Base-by-base conservation (phyloP, 352 stramenopile species). In the Pythium pyrilobum region DNA sequence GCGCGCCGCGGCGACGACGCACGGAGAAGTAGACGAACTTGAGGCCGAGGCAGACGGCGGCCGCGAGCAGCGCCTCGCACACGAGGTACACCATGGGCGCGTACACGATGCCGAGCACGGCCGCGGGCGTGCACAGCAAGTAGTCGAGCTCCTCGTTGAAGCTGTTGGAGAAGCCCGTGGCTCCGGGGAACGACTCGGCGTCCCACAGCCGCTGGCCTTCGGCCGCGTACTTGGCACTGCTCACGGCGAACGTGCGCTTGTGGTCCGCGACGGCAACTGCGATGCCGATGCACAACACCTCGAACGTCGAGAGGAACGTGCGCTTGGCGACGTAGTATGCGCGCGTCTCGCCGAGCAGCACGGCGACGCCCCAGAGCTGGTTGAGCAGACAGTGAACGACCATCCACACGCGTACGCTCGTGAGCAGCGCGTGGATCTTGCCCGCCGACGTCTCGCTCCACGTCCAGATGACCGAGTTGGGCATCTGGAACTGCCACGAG, bases 111-210 rank as follows among this genome's bases (percentile, higher is more conserved):
- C 38, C 36, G 3, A 85, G 13, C 25, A 69, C 60, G 1, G 46
- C 29, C 5, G 42, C 36, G 1, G 65, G 25, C 0, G 77, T 81
- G n/a, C 60, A 62, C 0, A 66, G 53, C 44, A 75, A 62, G 21
- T 71, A 64, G 18, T 82, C 67, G 21, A 81, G 62, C 16, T 80
- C 74, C 37, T 79, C 67, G 46, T 69, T 77, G 54, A 76, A 83
- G n/a, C 59, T 46, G 44, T 87, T 81, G 18, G 64, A 52, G n/a
- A 73, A 64, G 10, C 59, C 69, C 15, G 52, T 65, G 24, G 58
- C 52, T 27, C 44, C 59, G 2, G 23, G 20, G 52, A 87, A 87
- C 40, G 61, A 57, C 18, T 52, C 41, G 9, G 7, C 24, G 33
- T 85, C 73, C 43, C 66, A 56, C 10, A 52, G 15, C 31, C 68